Evolutionary conservation across 1,284 basidiomycete species (phyloP).

Genomic region (Ceratobasidium sp.): DNA sequence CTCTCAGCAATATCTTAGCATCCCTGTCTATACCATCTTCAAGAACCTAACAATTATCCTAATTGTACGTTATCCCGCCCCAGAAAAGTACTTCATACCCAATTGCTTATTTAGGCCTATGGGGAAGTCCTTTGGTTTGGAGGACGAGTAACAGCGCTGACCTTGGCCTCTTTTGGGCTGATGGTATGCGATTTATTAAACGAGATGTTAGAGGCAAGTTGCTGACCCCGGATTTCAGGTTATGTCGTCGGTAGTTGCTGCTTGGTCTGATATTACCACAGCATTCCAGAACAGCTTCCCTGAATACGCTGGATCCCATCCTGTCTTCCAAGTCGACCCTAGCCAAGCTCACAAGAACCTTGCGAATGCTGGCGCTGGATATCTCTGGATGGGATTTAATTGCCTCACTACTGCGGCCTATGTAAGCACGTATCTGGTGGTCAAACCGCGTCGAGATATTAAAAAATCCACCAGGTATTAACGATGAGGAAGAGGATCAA

Average conservation of each 20-base stretch:
- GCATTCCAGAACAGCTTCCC: conserved; percentile 20
- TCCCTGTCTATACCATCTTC: conserved; percentile 97
- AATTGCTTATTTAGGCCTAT: conserved; percentile 69
- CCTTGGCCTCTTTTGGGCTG: conserved; percentile 86
- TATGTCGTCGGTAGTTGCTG: conserved; percentile 93
- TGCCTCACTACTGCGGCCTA: conserved; percentile 91
- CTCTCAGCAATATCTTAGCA: conserved; percentile 84
- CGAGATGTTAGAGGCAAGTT: too few relatives aligned
- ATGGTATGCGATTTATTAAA: too few relatives aligned
- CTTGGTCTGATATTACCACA: conserved; percentile 78
- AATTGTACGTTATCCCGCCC: conserved; percentile 65
- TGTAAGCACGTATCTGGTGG: conserved; percentile 58
- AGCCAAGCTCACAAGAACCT: conserved; percentile 53
- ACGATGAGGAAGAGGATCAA: conserved; percentile 98
- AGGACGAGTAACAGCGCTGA: conserved; percentile 84
- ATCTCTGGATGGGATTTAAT: conserved; percentile 96
- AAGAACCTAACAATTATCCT: conserved; percentile 99
- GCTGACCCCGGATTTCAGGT: conserved; percentile 60
- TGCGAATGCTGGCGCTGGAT: conserved; percentile 76
- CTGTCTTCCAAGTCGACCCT: conserved; percentile 44
- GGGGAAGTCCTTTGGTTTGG: conserved; percentile 98
- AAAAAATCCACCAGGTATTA: conserved; percentile 66
- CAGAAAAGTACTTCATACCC: conserved; percentile 2
- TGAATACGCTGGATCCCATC: conserved; percentile 27
- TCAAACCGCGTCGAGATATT: background rate